Evolutionary conservation across 345 rosid genomes (phyloP).

Genomic region (Populus tremula): DNA sequence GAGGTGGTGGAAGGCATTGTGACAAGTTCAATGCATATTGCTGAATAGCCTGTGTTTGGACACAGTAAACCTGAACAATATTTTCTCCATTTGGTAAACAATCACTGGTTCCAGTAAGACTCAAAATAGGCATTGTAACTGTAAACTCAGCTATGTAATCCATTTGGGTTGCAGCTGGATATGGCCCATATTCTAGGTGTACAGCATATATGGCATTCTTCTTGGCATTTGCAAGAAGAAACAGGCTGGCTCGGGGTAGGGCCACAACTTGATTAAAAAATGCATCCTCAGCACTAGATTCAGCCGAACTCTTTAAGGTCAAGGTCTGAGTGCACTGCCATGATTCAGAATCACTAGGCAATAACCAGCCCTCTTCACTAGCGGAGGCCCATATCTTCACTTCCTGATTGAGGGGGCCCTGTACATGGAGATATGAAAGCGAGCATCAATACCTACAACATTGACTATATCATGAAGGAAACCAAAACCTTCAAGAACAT

Average conservation of each 20-base stretch:
- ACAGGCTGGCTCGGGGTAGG: slow-evolving; percentile 62
- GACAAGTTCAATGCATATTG: slow-evolving; percentile 79
- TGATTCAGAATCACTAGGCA: slow-evolving; percentile 60
- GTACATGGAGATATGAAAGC: background rate
- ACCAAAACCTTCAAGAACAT: background rate
- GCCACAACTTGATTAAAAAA: slow-evolving; percentile 84
- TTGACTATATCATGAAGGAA: background rate
- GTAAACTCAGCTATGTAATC: slow-evolving; percentile 83
- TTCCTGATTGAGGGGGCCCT: slow-evolving; percentile 87
- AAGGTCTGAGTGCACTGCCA: slow-evolving; percentile 83
- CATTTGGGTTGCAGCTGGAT: slow-evolving; percentile 69
- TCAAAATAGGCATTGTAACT: slow-evolving; percentile 89
- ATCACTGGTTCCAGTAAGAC: slow-evolving; percentile 76
- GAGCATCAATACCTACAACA: background rate
- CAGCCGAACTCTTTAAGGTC: slow-evolving; percentile 64
- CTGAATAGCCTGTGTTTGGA: slow-evolving; percentile 87
- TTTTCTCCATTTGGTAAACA: slow-evolving; percentile 50
- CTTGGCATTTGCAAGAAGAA: slow-evolving; percentile 88
- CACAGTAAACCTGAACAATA: slow-evolving; percentile 19
- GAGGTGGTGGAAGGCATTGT: slow-evolving; percentile 71
- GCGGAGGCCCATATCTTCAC: slow-evolving; percentile 77
- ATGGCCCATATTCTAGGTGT: slow-evolving; percentile 73
- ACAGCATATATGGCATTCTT: slow-evolving; percentile 84
- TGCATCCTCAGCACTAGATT: slow-evolving; percentile 51
- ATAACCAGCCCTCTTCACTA: slow-evolving; percentile 78